phyloP scores from a whole-genome alignment of 2,329 filamentous ascomycete genomes.

The Nemania abortiva region DNA sequence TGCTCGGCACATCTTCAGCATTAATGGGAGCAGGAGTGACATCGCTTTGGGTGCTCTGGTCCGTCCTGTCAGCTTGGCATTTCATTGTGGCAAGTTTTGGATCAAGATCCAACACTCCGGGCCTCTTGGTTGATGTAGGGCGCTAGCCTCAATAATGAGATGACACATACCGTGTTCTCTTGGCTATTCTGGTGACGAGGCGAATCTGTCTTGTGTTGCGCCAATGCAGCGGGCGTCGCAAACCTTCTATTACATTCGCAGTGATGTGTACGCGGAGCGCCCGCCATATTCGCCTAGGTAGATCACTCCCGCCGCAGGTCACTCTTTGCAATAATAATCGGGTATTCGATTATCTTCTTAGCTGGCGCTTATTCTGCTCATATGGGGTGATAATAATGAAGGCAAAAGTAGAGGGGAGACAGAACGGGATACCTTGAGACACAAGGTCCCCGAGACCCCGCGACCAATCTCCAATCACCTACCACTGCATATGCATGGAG shows the following conservation, averaged over 20 bases:
- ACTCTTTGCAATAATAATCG: not conserved
- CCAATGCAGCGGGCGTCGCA: not conserved
- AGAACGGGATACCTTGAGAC: not conserved
- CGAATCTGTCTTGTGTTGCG: slow-evolving; percentile 7
- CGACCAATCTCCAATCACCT: not conserved
- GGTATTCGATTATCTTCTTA: not conserved
- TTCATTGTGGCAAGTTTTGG: not conserved
- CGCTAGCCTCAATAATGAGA: not conserved
- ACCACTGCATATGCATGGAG: slow-evolving; percentile 1
- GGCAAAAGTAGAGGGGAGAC: not conserved
- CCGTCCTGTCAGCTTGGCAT: not conserved
- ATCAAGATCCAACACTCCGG: not conserved
- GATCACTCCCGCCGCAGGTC: not conserved
- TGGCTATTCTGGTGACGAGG: not conserved
- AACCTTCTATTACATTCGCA: slow-evolving; percentile 5
- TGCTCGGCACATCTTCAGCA: not conserved
- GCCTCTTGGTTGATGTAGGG: not conserved
- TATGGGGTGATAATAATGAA: not conserved
- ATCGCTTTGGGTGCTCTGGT: not conserved
- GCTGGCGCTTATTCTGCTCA: not conserved
- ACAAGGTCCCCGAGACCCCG: not conserved
- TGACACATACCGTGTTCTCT: not conserved
- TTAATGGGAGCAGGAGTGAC: not conserved
- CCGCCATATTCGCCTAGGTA: not conserved
- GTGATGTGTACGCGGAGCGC: not conserved